phyloP scores from a whole-genome alignment of 495 filamentous ascomycete species.

The Aspergillus hancockii region DNA sequence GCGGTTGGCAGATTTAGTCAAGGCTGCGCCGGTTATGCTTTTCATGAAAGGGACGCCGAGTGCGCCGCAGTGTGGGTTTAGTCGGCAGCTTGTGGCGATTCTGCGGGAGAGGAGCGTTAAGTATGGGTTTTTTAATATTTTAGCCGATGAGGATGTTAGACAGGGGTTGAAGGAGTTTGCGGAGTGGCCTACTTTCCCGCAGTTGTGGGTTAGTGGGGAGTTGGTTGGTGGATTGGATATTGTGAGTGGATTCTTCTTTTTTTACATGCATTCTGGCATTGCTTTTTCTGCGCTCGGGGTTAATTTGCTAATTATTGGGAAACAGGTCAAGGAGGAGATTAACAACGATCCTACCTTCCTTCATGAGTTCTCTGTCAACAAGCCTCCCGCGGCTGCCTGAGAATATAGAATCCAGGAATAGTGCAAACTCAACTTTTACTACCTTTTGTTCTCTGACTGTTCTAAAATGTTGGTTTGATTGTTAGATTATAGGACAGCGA shows the following conservation, averaged over 20 bases:
- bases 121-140: constrained; percentile 98
- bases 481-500: constrained; percentile 3
- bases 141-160: constrained; percentile 95
- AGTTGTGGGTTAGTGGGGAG: constrained; percentile 81
- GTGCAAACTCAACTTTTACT: background rate
- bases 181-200: constrained; percentile 96
- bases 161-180: constrained; percentile 94
- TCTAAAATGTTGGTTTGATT: background rate
- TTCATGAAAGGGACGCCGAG: constrained; percentile 86
- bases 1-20: constrained; percentile 77
- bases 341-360: constrained; percentile 76
- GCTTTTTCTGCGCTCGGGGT: background rate
- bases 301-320: constrained; percentile 23
- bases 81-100: constrained; percentile 80
- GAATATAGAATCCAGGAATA: constrained; percentile 7
- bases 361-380: constrained; percentile 58
- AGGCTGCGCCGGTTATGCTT: constrained; percentile 94
- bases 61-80: constrained; percentile 92
- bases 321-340: constrained; percentile 77
- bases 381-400: constrained; percentile 26
- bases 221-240: constrained; percentile 95
- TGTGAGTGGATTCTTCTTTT: constrained; percentile 62
- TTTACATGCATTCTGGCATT: constrained; percentile 8
- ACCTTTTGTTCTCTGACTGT: background rate
- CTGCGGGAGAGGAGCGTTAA: constrained; percentile 85